Percentiles rank a stretch among this genome's conserved stretches.
phyloP scores from a whole-genome alignment of 371 early-diverging fungal species.

The Mortierella sp. region DNA sequence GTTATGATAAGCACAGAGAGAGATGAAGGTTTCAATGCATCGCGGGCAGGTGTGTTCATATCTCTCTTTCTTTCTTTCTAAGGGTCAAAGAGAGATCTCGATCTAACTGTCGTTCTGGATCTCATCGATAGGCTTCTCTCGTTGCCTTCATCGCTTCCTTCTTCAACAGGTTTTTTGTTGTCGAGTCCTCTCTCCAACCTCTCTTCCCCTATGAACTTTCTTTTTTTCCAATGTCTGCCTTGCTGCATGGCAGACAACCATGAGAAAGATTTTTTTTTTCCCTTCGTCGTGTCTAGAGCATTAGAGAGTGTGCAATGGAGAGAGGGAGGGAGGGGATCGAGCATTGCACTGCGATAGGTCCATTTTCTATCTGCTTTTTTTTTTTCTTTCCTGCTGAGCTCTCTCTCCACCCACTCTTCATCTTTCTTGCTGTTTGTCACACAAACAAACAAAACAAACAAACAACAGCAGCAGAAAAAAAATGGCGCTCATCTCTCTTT shows the following conservation, averaged over 20 bases:
- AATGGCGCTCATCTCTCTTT: neutral
- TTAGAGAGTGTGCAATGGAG: neutral
- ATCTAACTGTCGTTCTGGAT: neutral
- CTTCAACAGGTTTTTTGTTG: too few species aligned
- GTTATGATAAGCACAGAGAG: neutral
- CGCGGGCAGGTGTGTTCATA: neutral
- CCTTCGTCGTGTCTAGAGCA: neutral
- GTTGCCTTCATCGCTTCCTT: too few species aligned
- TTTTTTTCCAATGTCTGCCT: neutral
- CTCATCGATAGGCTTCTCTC: neutral
- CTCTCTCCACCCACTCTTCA: neutral
- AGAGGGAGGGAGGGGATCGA: neutral
- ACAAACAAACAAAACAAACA: neutral
- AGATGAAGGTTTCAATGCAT: neutral
- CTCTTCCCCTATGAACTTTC: neutral
- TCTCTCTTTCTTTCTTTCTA: neutral
- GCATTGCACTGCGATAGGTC: constrained; percentile 7
- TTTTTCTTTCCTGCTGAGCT: neutral
- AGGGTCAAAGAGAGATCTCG: neutral
- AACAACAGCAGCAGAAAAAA: neutral
- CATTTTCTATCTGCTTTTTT: neutral
- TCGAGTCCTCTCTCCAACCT: neutral
- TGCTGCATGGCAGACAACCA: neutral
- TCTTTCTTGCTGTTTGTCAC: neutral
- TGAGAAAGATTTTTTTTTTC: neutral